Evolutionary conservation across 495 filamentous ascomycete species (phyloP).

Genomic region (Trichoderma reesei): DNA sequence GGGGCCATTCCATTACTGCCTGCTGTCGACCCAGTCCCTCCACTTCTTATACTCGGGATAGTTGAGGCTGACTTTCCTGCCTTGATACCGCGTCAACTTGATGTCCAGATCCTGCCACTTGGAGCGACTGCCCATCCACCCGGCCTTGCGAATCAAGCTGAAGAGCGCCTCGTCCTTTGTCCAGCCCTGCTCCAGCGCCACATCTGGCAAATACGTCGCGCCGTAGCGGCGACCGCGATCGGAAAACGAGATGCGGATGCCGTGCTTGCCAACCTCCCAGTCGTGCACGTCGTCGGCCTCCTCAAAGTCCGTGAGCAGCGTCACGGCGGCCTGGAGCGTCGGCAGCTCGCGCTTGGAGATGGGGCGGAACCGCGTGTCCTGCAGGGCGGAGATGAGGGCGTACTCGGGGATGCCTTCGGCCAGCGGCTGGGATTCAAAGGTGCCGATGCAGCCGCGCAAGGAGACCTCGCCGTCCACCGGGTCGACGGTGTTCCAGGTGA

Average conservation of each 20-base stretch:
- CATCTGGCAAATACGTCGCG: constrained; percentile 87
- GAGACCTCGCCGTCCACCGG: constrained; percentile 40
- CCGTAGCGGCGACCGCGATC: constrained; percentile 59
- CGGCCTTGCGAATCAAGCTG: constrained; percentile 89
- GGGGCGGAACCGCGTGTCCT: constrained; percentile 77
- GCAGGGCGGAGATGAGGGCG: constrained; percentile 79
- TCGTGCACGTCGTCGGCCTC: constrained; percentile 62
- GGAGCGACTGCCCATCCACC: constrained; percentile 60
- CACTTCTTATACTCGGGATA: constrained; percentile 69
- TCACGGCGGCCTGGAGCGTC: constrained; percentile 57
- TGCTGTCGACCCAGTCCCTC: constrained; percentile 56
- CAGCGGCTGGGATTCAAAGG: constrained; percentile 74
- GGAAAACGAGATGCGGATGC: constrained; percentile 66
- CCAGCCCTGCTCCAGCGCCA: constrained; percentile 89
- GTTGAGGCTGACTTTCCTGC: constrained; percentile 55
- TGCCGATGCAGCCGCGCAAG: constrained; percentile 93
- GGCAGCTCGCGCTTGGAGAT: constrained; percentile 59
- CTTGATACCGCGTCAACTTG: constrained; percentile 70
- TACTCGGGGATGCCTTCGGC: constrained; percentile 65
- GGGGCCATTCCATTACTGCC: constrained; percentile 52
- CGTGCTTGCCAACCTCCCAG: constrained; percentile 80
- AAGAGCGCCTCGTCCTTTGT: constrained; percentile 84
- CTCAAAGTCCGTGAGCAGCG: constrained; percentile 69
- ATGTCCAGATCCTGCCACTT: constrained; percentile 71
- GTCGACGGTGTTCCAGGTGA: constrained; percentile 79